A percentile compares a stretch with the other conserved stretches of the same genome.
phyloP scores from a whole-genome alignment of 306 rosid species.

The Dalbergia cochinchinensis region DNA sequence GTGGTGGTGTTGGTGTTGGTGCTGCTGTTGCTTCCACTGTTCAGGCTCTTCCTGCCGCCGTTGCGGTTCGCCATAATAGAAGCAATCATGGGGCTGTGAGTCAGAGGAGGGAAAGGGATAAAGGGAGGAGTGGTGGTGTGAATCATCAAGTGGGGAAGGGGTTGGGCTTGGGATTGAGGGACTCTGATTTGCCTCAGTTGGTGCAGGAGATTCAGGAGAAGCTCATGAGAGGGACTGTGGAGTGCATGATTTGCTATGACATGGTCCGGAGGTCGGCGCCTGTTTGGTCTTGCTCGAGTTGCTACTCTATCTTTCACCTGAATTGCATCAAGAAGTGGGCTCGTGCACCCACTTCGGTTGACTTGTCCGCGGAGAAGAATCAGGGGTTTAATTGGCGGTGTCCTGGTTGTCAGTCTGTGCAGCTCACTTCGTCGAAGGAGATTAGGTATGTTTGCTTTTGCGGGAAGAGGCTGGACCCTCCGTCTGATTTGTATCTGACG shows the following conservation, averaged over 20 bases:
- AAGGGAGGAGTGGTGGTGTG: constrained; percentile 51
- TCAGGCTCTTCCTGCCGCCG: not conserved
- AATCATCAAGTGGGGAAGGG: constrained; percentile 55
- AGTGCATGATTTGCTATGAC: constrained; percentile 96
- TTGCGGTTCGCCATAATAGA: constrained; percentile 32
- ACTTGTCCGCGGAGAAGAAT: constrained; percentile 73
- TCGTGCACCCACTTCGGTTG: constrained; percentile 82
- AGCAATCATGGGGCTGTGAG: constrained; percentile 46
- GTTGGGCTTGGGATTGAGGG: constrained; percentile 40
- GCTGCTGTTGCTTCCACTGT: not conserved
- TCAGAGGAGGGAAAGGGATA: constrained; percentile 56
- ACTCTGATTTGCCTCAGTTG: constrained; percentile 78
- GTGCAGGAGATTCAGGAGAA: constrained; percentile 94
- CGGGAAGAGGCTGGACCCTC: constrained; percentile 90
- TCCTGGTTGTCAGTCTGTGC: constrained; percentile 95
- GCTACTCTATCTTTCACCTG: constrained; percentile 87
- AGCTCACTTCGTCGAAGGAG: constrained; percentile 77
- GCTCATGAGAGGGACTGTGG: constrained; percentile 72
- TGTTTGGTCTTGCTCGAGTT: constrained; percentile 89
- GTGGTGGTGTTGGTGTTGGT: not conserved
- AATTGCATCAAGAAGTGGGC: constrained; percentile 94
- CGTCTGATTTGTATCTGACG: constrained; percentile 85
- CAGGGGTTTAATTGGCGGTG: constrained; percentile 96
- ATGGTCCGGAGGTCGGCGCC: constrained; percentile 88
- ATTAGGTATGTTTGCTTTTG: constrained; percentile 87